Evolutionary conservation across 768 basidiomycete genomes (phyloP).

Genomic region (Royoungia palumana): DNA sequence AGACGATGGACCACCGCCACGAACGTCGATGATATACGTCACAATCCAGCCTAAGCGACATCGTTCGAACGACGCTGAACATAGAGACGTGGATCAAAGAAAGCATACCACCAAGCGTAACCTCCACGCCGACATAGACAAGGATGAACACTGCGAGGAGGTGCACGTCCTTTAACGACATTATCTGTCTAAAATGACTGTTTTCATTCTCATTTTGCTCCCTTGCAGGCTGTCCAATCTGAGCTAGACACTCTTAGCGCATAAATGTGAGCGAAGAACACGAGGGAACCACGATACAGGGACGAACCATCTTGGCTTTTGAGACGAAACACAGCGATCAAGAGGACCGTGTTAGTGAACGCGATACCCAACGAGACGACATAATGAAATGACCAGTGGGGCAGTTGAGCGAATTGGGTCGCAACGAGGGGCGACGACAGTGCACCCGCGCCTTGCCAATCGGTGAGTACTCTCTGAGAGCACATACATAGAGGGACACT

Average conservation of each 20-base stretch:
- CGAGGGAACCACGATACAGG: not conserved
- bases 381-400: conserved; percentile 77
- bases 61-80: not conserved
- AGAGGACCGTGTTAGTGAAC: conserved; percentile 46
- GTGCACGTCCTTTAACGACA: conserved; percentile 53
- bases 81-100: not conserved
- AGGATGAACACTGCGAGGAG: conserved; percentile 60
- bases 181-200: conserved; percentile 48
- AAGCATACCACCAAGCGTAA: conserved; percentile 40
- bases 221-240: conserved; percentile 48
- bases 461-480: conserved; percentile 8
- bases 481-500: not conserved
- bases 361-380: conserved; percentile 69
- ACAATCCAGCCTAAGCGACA: conserved; percentile 61
- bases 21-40: conserved; percentile 47
- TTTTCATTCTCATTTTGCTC: conserved; percentile 35
- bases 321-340: conserved; percentile 62
- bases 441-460: conserved; percentile 57
- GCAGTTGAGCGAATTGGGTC: conserved; percentile 71
- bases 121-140: conserved; percentile 69
- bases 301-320: conserved; percentile 64
- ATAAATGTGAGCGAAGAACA: not conserved
- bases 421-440: conserved; percentile 69
- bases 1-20: conserved; percentile 45
- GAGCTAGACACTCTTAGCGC: conserved; percentile 46